phyloP scores from a whole-genome alignment of 192 early-diverging fungal species.

The Backusella liffmaniae region DNA sequence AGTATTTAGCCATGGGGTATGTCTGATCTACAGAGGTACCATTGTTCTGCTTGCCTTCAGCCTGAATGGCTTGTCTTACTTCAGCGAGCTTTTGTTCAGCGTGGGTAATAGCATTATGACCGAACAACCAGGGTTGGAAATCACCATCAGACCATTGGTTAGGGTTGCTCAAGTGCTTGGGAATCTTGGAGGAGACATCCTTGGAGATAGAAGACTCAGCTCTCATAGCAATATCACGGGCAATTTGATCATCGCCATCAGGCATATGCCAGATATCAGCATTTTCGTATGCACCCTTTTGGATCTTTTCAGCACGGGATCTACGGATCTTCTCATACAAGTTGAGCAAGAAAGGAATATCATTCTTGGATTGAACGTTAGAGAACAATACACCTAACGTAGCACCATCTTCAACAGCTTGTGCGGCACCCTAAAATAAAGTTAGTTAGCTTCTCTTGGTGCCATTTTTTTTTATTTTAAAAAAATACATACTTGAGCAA shows the following conservation, averaged over 20 bases:
- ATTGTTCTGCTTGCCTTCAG: not conserved
- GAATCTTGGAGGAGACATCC: not conserved
- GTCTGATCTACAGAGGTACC: not conserved
- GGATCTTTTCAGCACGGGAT: conserved; percentile 16
- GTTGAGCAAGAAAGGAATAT: conserved; percentile 12
- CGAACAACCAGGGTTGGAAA: conserved; percentile 21
- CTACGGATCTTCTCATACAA: conserved; percentile 19
- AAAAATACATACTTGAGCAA: conserved; percentile 17
- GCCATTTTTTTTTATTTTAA: not conserved
- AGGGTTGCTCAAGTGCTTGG: not conserved
- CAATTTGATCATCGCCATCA: conserved; percentile 14
- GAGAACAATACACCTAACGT: conserved; percentile 19
- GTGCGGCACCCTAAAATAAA: conserved; percentile 20
- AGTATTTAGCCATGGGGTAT: not conserved
- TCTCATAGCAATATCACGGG: conserved; percentile 16
- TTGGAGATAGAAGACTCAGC: not conserved
- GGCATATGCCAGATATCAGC: conserved; percentile 18
- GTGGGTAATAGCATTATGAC: conserved; percentile 16
- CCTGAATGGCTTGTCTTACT: not conserved
- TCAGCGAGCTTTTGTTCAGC: conserved; percentile 5
- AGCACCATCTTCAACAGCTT: conserved; percentile 24
- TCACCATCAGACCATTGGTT: conserved; percentile 23
- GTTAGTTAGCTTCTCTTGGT: not conserved
- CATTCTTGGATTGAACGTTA: conserved; percentile 5
- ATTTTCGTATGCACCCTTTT: conserved; percentile 16